These are phyloP conservation scores for Cymbopogon flexuosus DNA, from an alignment of 202 grass and related monocot genomes.

Conservation along the genomic window DNA sequence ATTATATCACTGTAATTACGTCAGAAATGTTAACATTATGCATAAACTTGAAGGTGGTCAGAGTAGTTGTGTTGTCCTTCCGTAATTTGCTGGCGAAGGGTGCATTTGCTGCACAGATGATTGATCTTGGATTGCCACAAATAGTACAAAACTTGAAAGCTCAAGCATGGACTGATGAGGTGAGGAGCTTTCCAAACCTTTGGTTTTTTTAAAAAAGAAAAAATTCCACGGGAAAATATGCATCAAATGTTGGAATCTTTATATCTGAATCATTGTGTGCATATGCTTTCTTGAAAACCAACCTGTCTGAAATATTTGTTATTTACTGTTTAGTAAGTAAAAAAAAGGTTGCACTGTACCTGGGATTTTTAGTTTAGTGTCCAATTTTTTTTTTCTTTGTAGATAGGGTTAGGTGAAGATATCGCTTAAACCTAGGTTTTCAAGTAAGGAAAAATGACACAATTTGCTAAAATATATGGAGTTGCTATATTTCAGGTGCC, in stretches of 20 bases:
- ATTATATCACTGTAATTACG: neutral
- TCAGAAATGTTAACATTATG: conserved; percentile 3
- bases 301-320: conserved; percentile 5
- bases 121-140: conserved; percentile 88
- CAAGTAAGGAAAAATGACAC: neutral
- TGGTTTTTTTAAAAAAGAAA: neutral
- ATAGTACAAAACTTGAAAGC: conserved; percentile 91
- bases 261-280: neutral
- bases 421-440: neutral
- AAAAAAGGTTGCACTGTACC: neutral
- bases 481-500: neutral
- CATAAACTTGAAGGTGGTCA: conserved; percentile 60
- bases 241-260: neutral
- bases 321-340: neutral
- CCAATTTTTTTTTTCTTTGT: neutral
- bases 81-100: conserved; percentile 74
- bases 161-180: conserved; percentile 97
- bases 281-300: neutral
- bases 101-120: conserved; percentile 92
- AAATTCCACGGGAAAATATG: neutral
- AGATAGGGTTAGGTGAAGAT: neutral
- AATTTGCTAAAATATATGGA: neutral
- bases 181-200: conserved; percentile 28
- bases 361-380: neutral
- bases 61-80: conserved; percentile 86